Evolutionary conservation across 2,329 filamentous ascomycete species (phyloP), one percentile per base, ranked within the genome.

Genomic region (Teratosphaeriaceae sp.): DNA sequence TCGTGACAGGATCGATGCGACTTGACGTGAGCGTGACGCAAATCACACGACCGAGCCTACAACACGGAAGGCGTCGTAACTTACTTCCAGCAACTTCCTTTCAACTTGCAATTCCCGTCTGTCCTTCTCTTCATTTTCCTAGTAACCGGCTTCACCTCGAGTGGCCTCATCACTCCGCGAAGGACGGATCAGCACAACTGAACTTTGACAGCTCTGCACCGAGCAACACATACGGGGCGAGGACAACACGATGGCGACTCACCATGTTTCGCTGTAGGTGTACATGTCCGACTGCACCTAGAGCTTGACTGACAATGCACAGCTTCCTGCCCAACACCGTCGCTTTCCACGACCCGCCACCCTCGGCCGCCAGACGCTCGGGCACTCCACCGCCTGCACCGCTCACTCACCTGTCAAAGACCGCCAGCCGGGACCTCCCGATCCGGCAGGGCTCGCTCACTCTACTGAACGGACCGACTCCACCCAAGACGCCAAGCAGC

Each of bases 261-360:
- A 60, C 35, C 51, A 51, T 15, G 57, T 60, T 15, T 53, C 59
- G 35, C 54, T 65, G 61, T 64, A 52, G 58, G 61, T 58, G 3
- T 6, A 30, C 9, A 5, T 12, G 6, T 2, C 20, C 7, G 37
- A 5, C 27, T 6, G 19, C 1, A 26, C 20, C 16, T 40, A 34
- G 33, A 30, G 16, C 20, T n/a, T 24, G 6, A 36, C 44, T 48
- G 33, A 44, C 41, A 31, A 15, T 24, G 16, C 33, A 42, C 61
- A 95, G 89, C 44, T 95, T 95, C 62, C 78, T 96, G 26, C 90
- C 90, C 24, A 89, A 94, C 64, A 97, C 90, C 30, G 75, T 95
- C 58, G 82, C 94, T 65, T 97, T 97, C 65, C 61, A 70, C 42
- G 82, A 82, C 54, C 85, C 44, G 78, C 46, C 45, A 5, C 29